These are phyloP conservation scores for Xylariomycetidae sp. DNA, from an alignment of 2,329 filamentous ascomycete species.

Conservation along the genomic window DNA sequence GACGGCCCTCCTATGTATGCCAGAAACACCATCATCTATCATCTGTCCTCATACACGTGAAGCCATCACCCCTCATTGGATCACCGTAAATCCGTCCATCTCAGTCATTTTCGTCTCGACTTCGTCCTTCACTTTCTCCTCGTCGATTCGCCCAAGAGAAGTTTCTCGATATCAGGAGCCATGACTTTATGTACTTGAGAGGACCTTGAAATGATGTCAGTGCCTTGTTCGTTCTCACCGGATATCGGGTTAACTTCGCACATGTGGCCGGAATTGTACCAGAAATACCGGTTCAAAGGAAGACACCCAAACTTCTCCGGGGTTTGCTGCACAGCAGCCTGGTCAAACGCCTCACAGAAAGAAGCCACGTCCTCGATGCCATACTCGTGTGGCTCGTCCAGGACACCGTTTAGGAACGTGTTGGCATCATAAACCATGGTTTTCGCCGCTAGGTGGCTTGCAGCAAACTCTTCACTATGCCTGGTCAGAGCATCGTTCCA, in stretches of 20 bases:
- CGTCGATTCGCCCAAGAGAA: slow-evolving; percentile 10
- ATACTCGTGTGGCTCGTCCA: slow-evolving; percentile 22
- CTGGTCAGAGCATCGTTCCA: slow-evolving; percentile 31
- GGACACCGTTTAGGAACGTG: slow-evolving; percentile 24
- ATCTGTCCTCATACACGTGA: no score
- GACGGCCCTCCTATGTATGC: no score
- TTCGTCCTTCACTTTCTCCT: background rate
- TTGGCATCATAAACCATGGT: slow-evolving; percentile 27
- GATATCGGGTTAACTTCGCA: slow-evolving; percentile 4
- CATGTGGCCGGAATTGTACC: slow-evolving; percentile 27
- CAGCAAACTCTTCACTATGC: slow-evolving; percentile 30
- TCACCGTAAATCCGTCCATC: no score
- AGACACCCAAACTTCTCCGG: slow-evolving; percentile 22
- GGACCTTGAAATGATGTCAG: slow-evolving; percentile 6
- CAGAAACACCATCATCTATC: no score
- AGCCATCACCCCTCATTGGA: no score
- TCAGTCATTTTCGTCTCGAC: no score
- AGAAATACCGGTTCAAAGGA: slow-evolving; percentile 26
- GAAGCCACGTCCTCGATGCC: slow-evolving; percentile 24
- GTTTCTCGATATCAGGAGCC: slow-evolving; percentile 8
- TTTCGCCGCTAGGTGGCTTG: slow-evolving; percentile 11
- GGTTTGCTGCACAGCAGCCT: slow-evolving; percentile 18
- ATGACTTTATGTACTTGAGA: slow-evolving; percentile 14
- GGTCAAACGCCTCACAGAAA: slow-evolving; percentile 20
- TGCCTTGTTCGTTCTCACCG: background rate